Evolutionary conservation across 2,329 filamentous ascomycete genomes (phyloP).

Genomic region (Dichotomopilus funicola): DNA sequence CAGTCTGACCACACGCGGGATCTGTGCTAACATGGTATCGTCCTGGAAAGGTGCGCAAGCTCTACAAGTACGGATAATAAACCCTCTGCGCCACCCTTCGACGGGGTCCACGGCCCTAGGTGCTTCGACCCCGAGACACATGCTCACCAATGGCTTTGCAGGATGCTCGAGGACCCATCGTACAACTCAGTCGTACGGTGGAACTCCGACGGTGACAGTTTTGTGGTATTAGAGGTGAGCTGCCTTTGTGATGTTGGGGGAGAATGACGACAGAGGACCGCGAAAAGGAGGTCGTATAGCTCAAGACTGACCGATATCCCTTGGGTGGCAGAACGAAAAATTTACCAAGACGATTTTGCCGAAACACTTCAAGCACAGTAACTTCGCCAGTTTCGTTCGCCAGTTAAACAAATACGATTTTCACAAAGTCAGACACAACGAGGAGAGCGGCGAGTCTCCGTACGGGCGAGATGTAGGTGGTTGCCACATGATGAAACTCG

Average conservation of each 20-base stretch:
- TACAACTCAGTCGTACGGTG: constrained; percentile 91
- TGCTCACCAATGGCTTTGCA: constrained; percentile 37
- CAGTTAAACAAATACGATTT: constrained; percentile 98
- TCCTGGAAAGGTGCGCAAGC: constrained; percentile 68
- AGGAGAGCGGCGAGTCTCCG: constrained; percentile 73
- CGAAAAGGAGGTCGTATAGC: not conserved
- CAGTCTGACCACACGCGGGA: not conserved
- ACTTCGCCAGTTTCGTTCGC: constrained; percentile 93
- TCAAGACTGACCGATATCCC: constrained; percentile 18
- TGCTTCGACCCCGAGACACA: constrained; percentile 15
- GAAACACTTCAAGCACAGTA: constrained; percentile 98
- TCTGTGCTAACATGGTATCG: constrained; percentile 13
- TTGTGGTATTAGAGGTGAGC: constrained; percentile 88
- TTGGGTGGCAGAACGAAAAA: constrained; percentile 70
- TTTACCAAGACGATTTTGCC: constrained; percentile 96
- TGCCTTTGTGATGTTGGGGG: too few relatives aligned
- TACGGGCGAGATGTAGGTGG: constrained; percentile 67
- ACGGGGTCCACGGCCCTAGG: not conserved
- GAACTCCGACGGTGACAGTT: constrained; percentile 91
- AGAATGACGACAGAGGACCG: too few relatives aligned
- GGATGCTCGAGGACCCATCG: constrained; percentile 93
- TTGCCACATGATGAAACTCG: constrained; percentile 1
- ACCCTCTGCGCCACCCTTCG: constrained; percentile 1
- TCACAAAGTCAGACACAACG: constrained; percentile 92
- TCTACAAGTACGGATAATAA: constrained; percentile 74